Base-by-base conservation (phyloP, 2,329 filamentous ascomycete genomes). In the Arthrocladium fulminans region DNA sequence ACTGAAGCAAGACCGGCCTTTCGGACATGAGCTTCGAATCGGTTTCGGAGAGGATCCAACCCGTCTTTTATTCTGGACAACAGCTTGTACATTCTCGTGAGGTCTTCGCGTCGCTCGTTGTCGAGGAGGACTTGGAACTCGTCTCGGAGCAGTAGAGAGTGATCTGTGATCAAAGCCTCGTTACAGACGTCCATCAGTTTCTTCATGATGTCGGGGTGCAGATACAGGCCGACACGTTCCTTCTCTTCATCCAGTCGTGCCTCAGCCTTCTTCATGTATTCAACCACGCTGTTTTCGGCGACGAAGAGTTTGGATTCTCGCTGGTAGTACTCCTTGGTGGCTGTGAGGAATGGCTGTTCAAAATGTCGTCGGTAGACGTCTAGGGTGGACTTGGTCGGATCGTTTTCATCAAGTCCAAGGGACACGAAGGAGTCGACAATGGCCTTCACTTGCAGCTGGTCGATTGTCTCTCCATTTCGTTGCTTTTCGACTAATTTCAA, bases 261-360 rank as follows among this genome's bases (percentile, higher is more conserved):
- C 69, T 97, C 90, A 0, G 92, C 94, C 77, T 98, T 98, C 75
- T 97, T 97, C 92, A 98, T 97, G 70, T 97, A 98, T 63, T 98
- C 92, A 27, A 98, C 89, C 3, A 98, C 88, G 54, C 86, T 94
- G 65, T 98, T 98, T 66, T 97, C 90, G 9, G 88, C 86, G 27
- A 98, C 81, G 63, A 98, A 98, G 54, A 88, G 84, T 60, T 88
- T 87, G 17, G 92, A 97, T 66, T 98, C 94, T 39, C 84, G 82
- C 59, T 88, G 77, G 66, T 98, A 98, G 70, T 95, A 98, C 24
- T 75, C 71, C 59, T 79, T 80, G 8, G 92, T 98, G 2, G 88
- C 87, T 4, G 77, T 75, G 45, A 98, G 76, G 75, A 96, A 98
- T 0, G 94, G 92, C 60, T 79, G 80, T 70, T 98, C 90, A 63